These are phyloP conservation scores for Balansia obtecta DNA, from an alignment of 2,329 filamentous ascomycete species.

Conservation along the genomic window DNA sequence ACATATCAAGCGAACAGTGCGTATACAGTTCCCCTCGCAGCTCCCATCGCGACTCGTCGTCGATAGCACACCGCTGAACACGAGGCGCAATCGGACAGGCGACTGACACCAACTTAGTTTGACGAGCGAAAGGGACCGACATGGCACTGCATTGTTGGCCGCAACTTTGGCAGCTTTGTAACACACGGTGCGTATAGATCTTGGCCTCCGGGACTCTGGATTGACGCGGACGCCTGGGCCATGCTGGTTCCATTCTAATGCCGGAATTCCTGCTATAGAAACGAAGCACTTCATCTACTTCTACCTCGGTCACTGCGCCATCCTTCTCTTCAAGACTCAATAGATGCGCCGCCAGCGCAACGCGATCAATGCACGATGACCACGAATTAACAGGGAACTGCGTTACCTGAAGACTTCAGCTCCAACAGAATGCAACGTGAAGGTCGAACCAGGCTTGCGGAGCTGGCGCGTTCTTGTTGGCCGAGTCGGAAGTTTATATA, in stretches of 20 bases:
- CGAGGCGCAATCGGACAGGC: neutral
- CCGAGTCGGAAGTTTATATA: neutral
- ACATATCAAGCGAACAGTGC: constrained; percentile 85
- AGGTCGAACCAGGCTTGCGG: neutral
- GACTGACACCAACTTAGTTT: constrained; percentile 46
- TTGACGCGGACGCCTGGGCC: neutral
- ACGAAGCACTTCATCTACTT: constrained; percentile 99
- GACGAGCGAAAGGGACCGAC: constrained; percentile 94
- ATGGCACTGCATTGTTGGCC: constrained; percentile 97
- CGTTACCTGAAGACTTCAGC: neutral
- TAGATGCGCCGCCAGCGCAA: constrained; percentile 24
- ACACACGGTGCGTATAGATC: constrained; percentile 65
- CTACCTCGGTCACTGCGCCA: constrained; percentile 96
- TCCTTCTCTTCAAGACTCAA: constrained; percentile 98
- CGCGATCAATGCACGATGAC: neutral
- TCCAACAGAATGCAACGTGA: neutral
- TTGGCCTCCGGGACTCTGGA: neutral
- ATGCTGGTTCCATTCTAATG: neutral
- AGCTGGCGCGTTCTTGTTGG: neutral
- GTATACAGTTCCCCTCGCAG: constrained; percentile 11
- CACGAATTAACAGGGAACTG: neutral
- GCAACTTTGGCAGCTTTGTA: constrained; percentile 98
- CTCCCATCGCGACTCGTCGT: neutral
- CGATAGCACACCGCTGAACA: neutral
- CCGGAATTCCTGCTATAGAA: constrained; percentile 40